Percentiles rank a stretch among this genome's conserved stretches.
phyloP scores from a whole-genome alignment of 768 basidiomycete genomes.

The Pleurotus sapidus region DNA sequence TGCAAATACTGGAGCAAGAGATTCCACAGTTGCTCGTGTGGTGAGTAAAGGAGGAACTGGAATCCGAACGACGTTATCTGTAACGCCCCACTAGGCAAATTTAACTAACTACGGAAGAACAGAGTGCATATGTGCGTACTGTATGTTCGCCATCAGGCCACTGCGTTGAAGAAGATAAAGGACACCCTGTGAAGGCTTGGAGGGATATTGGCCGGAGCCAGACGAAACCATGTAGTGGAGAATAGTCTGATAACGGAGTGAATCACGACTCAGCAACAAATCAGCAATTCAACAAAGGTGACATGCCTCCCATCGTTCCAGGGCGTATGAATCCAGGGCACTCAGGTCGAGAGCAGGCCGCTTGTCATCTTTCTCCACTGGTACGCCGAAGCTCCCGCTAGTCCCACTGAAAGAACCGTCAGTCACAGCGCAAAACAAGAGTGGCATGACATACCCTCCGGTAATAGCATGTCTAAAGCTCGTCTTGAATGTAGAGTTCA shows the following conservation, averaged over 20 bases:
- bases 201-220: constrained; percentile 69
- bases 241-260: constrained; percentile 62
- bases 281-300: no score
- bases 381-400: constrained; percentile 82
- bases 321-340: constrained; percentile 74
- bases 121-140: constrained; percentile 40
- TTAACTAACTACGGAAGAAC: no score
- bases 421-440: neutral
- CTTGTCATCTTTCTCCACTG: constrained; percentile 64
- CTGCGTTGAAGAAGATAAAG: constrained; percentile 80
- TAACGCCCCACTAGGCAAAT: constrained; percentile 44
- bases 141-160: constrained; percentile 76
- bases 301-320: constrained; percentile 88
- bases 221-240: constrained; percentile 98
- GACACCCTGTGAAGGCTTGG: constrained; percentile 80
- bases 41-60: constrained; percentile 92
- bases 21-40: constrained; percentile 95
- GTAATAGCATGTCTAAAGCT: constrained; percentile 82
- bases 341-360: constrained; percentile 51
- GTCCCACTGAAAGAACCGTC: constrained; percentile 49
- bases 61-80: constrained; percentile 94
- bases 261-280: neutral
- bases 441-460: constrained; percentile 61
- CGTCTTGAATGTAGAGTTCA: constrained; percentile 76
- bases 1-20: constrained; percentile 87